Conservation (phyloP, 129 eudicot species). For the Gnaphalium uliginosum region DNA sequence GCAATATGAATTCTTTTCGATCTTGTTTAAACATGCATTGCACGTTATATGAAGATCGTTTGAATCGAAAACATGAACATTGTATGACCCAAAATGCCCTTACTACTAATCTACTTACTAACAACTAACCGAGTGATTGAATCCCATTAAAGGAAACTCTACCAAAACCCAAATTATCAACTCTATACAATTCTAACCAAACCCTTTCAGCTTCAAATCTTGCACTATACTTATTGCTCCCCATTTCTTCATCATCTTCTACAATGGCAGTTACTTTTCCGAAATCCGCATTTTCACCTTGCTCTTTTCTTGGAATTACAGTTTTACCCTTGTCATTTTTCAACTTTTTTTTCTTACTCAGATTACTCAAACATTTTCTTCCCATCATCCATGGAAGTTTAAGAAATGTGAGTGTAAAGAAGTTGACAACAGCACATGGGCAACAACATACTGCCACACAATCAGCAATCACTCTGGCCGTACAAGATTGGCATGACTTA, state of each 20-base stretch:
- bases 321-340: slow-evolving; percentile 8
- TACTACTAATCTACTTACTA: neutral
- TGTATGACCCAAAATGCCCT: neutral
- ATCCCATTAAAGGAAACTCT: slow-evolving; percentile 82
- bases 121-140: slow-evolving; percentile 37
- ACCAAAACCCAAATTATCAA: slow-evolving; percentile 90
- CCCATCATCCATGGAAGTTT: slow-evolving; percentile 67
- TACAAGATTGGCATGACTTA: slow-evolving; percentile 67
- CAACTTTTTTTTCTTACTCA: slow-evolving; percentile 40
- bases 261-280: slow-evolving; percentile 25
- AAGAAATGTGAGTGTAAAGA: slow-evolving; percentile 52
- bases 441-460: slow-evolving; percentile 79
- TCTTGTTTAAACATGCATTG: slow-evolving; percentile 9
- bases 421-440: slow-evolving; percentile 65
- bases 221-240: slow-evolving; percentile 43
- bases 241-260: slow-evolving; percentile 32
- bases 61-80: slow-evolving; percentile 13
- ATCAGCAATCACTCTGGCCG: slow-evolving; percentile 68
- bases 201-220: slow-evolving; percentile 65
- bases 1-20: neutral
- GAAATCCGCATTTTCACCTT: slow-evolving; percentile 11
- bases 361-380: slow-evolving; percentile 41
- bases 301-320: slow-evolving; percentile 26
- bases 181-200: slow-evolving; percentile 75
- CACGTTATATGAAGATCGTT: slow-evolving; percentile 6